These are phyloP conservation scores for Serendipita indica DNA, from an alignment of 768 basidiomycete genomes.

Conservation along the genomic window DNA sequence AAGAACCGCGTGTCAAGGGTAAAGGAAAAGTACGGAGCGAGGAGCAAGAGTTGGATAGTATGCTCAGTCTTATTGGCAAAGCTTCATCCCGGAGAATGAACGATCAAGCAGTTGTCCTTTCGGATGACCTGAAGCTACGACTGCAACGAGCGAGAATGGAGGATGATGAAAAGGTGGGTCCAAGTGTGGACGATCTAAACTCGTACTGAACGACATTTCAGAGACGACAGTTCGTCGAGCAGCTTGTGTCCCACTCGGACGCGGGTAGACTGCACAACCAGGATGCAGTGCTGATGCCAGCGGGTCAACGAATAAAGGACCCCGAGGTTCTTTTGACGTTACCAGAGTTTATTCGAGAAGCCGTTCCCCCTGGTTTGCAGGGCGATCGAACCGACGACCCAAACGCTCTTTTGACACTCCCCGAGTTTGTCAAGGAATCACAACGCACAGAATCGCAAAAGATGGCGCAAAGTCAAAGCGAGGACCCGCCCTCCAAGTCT, in stretches of 20 bases:
- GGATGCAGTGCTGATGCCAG: conserved; percentile 50
- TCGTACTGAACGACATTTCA: conserved; percentile 19
- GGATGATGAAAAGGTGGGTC: conserved; percentile 47
- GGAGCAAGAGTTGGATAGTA: conserved; percentile 45
- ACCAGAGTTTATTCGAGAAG: conserved; percentile 49
- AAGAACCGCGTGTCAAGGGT: conserved; percentile 28
- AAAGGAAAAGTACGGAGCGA: conserved; percentile 37
- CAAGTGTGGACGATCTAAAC: conserved; percentile 11
- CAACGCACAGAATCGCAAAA: conserved; percentile 21
- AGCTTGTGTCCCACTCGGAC: conserved; percentile 52
- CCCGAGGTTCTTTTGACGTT: conserved; percentile 41
- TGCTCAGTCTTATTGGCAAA: conserved; percentile 44
- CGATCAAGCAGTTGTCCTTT: conserved; percentile 56
- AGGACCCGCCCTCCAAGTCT: background rate
- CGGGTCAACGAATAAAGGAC: conserved; percentile 24
- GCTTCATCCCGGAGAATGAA: conserved; percentile 52
- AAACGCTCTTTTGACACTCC: conserved; percentile 22
- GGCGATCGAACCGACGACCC: conserved; percentile 18
- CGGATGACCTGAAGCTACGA: conserved; percentile 36
- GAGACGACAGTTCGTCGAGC: conserved; percentile 65
- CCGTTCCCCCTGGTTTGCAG: conserved; percentile 27
- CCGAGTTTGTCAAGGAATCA: conserved; percentile 39
- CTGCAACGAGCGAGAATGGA: conserved; percentile 41
- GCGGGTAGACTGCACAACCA: conserved; percentile 65
- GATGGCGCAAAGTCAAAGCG: background rate